These are phyloP conservation scores for Leccinum ochraceum DNA, from an alignment of 768 basidiomycete species.

Conservation along the genomic window DNA sequence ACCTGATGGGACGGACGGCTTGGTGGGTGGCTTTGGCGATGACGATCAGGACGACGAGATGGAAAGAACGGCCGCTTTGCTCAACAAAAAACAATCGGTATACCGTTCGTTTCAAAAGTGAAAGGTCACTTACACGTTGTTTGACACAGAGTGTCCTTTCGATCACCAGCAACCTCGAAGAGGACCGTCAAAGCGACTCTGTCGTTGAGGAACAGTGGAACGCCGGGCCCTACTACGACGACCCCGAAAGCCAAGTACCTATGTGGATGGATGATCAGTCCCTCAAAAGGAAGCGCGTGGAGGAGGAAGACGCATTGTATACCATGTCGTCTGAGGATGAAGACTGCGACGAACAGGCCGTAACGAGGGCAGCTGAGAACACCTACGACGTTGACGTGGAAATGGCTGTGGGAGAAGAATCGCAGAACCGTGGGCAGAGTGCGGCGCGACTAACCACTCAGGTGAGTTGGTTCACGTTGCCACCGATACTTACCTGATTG, in stretches of 20 bases:
- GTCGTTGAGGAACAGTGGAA: too few relatives aligned
- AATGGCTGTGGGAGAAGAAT: neutral
- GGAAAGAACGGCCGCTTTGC: neutral
- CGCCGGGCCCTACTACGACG: too few relatives aligned
- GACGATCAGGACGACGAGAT: neutral
- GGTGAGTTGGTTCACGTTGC: neutral
- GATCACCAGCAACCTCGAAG: neutral
- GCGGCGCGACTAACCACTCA: neutral
- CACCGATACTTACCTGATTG: neutral
- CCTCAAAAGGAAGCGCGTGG: neutral
- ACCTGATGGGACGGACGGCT: neutral
- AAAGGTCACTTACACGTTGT: neutral
- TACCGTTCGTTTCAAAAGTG: neutral
- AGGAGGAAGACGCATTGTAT: neutral
- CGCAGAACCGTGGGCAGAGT: neutral
- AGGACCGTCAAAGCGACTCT: neutral
- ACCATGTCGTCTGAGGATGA: neutral
- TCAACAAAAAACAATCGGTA: neutral
- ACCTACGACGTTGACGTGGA: neutral
- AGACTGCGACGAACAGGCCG: neutral
- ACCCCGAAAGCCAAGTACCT: too few relatives aligned
- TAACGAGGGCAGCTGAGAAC: neutral
- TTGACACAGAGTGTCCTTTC: neutral
- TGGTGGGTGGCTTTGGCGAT: neutral
- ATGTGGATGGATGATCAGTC: neutral